Base-by-base conservation (phyloP, 208 protist genomes). In the Phytomonas sp. region DNA sequence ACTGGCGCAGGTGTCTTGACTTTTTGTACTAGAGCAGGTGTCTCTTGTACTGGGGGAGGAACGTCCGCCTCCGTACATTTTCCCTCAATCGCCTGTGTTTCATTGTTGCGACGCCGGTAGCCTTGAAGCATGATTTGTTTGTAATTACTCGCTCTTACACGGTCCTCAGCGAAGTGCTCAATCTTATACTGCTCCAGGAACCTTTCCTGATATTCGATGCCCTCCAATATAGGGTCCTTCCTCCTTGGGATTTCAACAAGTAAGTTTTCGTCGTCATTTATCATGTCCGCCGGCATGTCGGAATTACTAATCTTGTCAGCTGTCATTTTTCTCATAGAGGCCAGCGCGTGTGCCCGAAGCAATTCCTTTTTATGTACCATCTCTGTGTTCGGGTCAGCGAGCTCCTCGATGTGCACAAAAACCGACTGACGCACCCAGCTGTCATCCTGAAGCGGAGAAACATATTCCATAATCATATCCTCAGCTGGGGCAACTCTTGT, bases 371-470 rank as follows among this genome's bases (percentile, higher is more conserved):
- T 80, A 9, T 70, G 51, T 66, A 67, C 36, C 73, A 91, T 80
- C 29, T 81, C 81, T 20, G 62, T 77, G 46, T 82, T 76, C 0
- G 77, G 87, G 5, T 91, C 85, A 20, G 82, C 71, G 15, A 93
- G 68, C 62, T 93, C 76, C 9, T 84, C 85, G 60, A 95, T 76
- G 28, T 86, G 75, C 15, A 93, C 85, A 60, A 93, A 76, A 34
- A 92, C 80, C 20, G 81, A 81, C 1, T 83, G 71, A 0, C 89
- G 85, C 43, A 95, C 87, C 89, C 89, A 95, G 9, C 79, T 87
- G 75, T 95, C 89, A 72, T 95, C 89, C 68, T 92, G 77, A 4
- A 95, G 75, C n/a, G 85, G 89, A 36, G 88, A 83, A 11, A 89
- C 33, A 60, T 86, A 89, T 30, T 86, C 68, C 17, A 75, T 77